A percentile compares a stretch with the other conserved stretches of the same genome.
phyloP scores from a whole-genome alignment of 306 rosid genomes.

The Oxytropis ochrocephala region DNA sequence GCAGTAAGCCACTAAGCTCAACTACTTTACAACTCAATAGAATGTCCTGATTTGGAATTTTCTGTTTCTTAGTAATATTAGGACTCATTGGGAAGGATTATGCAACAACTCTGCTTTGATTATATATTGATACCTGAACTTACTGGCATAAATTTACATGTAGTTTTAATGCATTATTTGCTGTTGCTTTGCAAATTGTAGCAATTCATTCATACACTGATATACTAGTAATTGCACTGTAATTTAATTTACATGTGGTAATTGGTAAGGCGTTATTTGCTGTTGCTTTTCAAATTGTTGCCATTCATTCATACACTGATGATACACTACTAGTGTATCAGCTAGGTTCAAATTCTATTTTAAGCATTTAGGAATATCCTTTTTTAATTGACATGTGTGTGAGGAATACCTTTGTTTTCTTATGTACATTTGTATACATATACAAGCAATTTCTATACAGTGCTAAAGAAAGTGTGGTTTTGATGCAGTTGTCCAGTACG shows the following conservation, averaged over 20 bases:
- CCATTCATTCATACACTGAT: neutral
- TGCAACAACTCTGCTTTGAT: neutral
- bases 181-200: neutral
- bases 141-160: neutral
- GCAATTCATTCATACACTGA: neutral
- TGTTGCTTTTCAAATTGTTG: neutral
- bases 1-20: constrained; percentile 46
- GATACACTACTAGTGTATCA: no score
- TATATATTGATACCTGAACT: neutral
- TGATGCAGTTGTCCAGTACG: constrained; percentile 42
- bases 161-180: neutral
- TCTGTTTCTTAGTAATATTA: neutral
- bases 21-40: neutral
- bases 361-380: neutral
- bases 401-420: neutral
- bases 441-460: neutral
- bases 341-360: neutral
- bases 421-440: neutral
- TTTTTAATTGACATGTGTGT: neutral
- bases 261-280: neutral
- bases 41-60: neutral
- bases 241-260: neutral
- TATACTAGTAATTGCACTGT: neutral
- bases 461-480: neutral
- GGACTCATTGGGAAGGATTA: neutral